Evolutionary conservation across 1,284 basidiomycete species (phyloP), one percentile per base, ranked within the genome.

Genomic region (Heimioporus punctisporus): DNA sequence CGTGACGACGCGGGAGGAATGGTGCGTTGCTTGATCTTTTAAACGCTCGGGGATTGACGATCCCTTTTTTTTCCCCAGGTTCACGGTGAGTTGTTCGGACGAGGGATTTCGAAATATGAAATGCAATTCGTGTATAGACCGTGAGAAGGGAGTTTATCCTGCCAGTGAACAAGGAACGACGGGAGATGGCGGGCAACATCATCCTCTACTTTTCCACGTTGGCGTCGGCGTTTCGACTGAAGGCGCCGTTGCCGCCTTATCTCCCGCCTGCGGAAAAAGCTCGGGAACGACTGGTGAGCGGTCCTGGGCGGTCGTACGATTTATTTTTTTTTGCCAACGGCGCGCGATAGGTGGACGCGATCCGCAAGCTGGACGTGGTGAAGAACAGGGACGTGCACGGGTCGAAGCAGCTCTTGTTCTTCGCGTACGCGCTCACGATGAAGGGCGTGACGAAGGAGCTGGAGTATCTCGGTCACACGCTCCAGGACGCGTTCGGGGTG

Each of bases 361-460:
- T 97, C 57, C 77, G 92, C n/a, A 80, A 80, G 44, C 79, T 98
- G 19, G 91, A 96, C 37, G 85, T 95, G 7, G 93, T 97, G 17
- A 88, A 87, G 62, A 89, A 79, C 68, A 86, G 79, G 8, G 84
- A 91, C 43, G 82, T 85, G 27, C 86, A 85, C 62, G 85, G 81
- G 9, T 94, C 93, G 8, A 81, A 89, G 37, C 93, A 96, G 63
- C 76, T 98, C 9, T 78, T 98, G 23, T 98, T 93, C 75, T 97
- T 97, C 65, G 94, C 94, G 1, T 98, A 98, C 66, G 93, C 93
- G 0, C 76, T 97, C 51, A 92, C 92, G 51, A 97, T 97, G 94
- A 85, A 90, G 69, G 93, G 94, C 10, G 91, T 97, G 30, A 95
- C 94, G 21, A 81, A 85, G 54, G 93, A 97, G 65, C 80, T 97